Evolutionary conservation across 2,329 filamentous ascomycete genomes (phyloP), one percentile per base, ranked within the genome.

Genomic region (Rhinocladiella mackenziei): DNA sequence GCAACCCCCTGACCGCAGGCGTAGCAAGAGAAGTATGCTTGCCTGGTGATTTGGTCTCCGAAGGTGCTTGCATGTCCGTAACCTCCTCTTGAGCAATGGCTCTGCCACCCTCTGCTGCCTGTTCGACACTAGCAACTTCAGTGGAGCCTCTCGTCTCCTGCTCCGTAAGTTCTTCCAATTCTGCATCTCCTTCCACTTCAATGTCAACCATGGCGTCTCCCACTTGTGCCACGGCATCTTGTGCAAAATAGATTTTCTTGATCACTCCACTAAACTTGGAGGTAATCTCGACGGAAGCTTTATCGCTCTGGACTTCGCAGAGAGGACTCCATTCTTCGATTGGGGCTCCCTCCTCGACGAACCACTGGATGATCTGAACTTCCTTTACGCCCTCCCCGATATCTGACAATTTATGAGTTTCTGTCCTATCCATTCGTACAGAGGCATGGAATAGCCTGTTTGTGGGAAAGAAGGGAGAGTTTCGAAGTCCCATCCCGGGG

Each of bases 291-390:
- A 83, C 75, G 38, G 77, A 75, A 17, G 92, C 92, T 68, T 98
- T 98, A 71, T 98, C 92, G 60, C 89, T 96, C 65, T 97, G 92
- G 32, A 98, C 94, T 70, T 98, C 92, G 69, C 92, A 98, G 34
- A 98, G 77, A 48, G 91, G 92, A 58, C 94, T 92, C 77, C 95
- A 98, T 71, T 98, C 91, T 71, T 98, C 89, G 58, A 98, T 89
- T 45, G 86, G 83, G 25, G 92, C 92, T 46, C 89, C 91, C 37
- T 94, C 89, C 68, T 96, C 85, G 55, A 98, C 91, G 65, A 97
- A 98, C 92, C 92, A 98, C 72, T 98, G 92, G 60, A 97, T 97
- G 60, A 98, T 87, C 68, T 98, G 92, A 62, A 92, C 95, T 70
- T 98, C 92, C 63, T 92, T 89, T 60, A 97, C 98, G 43, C 92